A percentile compares a stretch with the other conserved stretches of the same genome.
Conservation (phyloP, 805 yeast genomes). For the Hanseniaspora guilliermondii region DNA sequence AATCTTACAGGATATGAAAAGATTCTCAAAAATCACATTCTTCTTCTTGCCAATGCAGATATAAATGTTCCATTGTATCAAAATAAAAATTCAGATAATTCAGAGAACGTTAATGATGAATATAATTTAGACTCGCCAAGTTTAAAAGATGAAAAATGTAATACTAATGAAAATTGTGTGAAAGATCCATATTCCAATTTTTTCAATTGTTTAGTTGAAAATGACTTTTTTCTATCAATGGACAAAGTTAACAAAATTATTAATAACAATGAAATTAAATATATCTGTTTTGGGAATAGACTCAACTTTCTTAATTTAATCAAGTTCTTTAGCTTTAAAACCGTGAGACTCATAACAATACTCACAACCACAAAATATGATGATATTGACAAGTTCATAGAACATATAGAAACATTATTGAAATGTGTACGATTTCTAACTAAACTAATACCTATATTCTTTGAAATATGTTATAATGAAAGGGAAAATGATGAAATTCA, state of each 20-base stretch:
- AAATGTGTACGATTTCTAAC: constrained; percentile 56
- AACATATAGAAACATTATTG: constrained; percentile 32
- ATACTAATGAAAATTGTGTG: neutral
- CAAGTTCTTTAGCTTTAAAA: constrained; percentile 29
- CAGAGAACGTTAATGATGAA: constrained; percentile 24
- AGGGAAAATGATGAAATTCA: constrained; percentile 23
- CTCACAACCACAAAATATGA: constrained; percentile 7
- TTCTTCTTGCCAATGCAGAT: constrained; percentile 40
- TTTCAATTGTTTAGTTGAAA: constrained; percentile 14
- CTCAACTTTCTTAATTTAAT: constrained; percentile 47
- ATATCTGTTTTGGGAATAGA: constrained; percentile 45
- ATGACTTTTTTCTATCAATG: constrained; percentile 30
- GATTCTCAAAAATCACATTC: constrained; percentile 46
- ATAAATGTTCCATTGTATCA: constrained; percentile 16
- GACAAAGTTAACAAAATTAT: constrained; percentile 48
- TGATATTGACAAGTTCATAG: neutral
- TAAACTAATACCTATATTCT: constrained; percentile 52
- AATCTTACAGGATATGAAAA: constrained; percentile 16
- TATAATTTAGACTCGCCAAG: constrained; percentile 11
- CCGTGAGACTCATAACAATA: constrained; percentile 22
- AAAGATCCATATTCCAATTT: constrained; percentile 15
- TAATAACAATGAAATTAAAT: constrained; percentile 44
- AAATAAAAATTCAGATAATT: constrained; percentile 15
- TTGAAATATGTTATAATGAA: constrained; percentile 36
- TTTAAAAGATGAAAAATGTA: constrained; percentile 16